Evolutionary conservation across 805 yeast genomes (phyloP), one percentile per base, ranked within the genome.

Genomic region (Lipomyces sp.): DNA sequence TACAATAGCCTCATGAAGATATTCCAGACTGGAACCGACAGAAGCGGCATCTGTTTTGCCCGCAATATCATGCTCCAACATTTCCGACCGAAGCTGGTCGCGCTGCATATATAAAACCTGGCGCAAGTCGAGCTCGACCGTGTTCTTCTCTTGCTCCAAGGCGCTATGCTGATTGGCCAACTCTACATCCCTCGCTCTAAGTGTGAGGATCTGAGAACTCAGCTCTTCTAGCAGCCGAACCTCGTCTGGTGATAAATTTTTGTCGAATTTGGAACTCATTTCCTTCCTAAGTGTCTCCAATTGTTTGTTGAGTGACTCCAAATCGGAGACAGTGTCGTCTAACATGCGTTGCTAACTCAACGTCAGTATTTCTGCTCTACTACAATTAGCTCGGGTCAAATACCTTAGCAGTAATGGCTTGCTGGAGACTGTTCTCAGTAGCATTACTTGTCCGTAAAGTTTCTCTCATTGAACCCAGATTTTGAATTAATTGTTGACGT

Each of bases 41-140:
- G 74, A 73, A 35, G 77, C 79, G 11, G 73, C 70, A 18, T 75
- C 55, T 29, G 73, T 76, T 24, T 64, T 63, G 30, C 72, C 69
- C n/a, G 53, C 51, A 30, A 59, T 60, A 48, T 60, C 62, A 7
- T 48, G 56, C 33, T 66, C 75, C 64, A 64, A 72, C 63, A 45
- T 53, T 70, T 73, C 61, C 65, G 66, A 58, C 15, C 55, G 64
- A 18, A 85, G 67, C 48, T 83, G 83, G 32, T 77, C 77, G 63
- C 80, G 75, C 64, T 85, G 85, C 11, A 91, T 90, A 53, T 81
- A 77, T 56, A 87, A 79, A 60, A 83, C 87, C 37, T 87, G 86
- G n/a, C 79, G 76, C 53, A 90, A 75, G 67, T 87, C 92, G 2
- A 89, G 81, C 57, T 84, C 84, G 7, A 84, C 70, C 0, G 78